Evolutionary conservation across 2,329 filamentous ascomycete species (phyloP), one percentile per base, ranked within the genome.

Genomic region (Ceratocystiopsis brevicomis): DNA sequence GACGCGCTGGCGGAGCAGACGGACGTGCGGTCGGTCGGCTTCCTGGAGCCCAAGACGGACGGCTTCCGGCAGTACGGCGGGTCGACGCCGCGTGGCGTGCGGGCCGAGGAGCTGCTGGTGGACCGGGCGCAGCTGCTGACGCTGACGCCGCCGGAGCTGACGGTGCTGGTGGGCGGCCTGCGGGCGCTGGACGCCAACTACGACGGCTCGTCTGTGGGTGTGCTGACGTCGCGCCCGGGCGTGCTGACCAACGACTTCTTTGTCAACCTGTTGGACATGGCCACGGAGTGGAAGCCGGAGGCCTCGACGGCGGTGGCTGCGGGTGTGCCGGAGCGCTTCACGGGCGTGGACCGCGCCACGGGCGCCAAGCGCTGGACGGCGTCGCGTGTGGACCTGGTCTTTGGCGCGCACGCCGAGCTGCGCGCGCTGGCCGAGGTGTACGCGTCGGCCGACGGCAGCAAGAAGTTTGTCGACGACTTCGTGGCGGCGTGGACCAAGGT

Each of bases 171-270:
- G 18, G 81, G 81, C 50, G 81, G 81, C 57, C 64, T 87, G 43
- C 80, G 81, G 51, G 71, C 67, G 1, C 64, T 87, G 42, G 72
- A 74, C 55, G 64, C 71, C 56, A 87, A 86, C 66, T 82, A 67
- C 49, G 78, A 86, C 52, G 76, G 76, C 37, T 82, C 78, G 0
- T 56, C 64, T 19, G 60, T 72, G 45, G 81, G 81, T 46, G 68
- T 86, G 45, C 67, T 86, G 54, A 87, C 81, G 45, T 66, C 68
- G 51, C 66, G 65, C 9, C 76, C 78, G 1, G 81, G 81, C 37
- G 60, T 72, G 51, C 66, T 87, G 53, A 81, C 75, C 54, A 85
- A 81, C 60, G 81, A 86, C 62, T 87, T 84, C 69, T 87, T 87
- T 55, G 70, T 82, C 59, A 85, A 86, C 63, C 66, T 87, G 2